Evolutionary conservation across 169 alveolate genomes (phyloP), one percentile per base, ranked within the genome.

Genomic region (Amoebophrya sp.): DNA sequence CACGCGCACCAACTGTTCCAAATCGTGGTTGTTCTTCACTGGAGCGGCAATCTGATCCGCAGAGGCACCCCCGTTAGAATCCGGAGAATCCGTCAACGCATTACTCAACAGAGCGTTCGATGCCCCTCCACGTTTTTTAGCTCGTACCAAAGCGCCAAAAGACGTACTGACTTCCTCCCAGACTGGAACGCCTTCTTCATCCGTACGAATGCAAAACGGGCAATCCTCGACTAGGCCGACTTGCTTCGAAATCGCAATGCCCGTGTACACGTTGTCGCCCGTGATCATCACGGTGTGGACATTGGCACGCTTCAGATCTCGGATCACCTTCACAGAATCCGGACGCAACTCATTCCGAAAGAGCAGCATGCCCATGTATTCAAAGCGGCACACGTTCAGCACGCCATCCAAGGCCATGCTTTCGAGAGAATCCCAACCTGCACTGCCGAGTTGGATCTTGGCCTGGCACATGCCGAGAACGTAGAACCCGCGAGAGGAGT

Each of bases 331-430:
- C 14, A 38, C 38, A 3, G 92, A 90, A 6, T 90, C 92, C 38
- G 92, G 78, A 24, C 55, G 53, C 92, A 90, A 29, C 26, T 90
- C 92, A n/a, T 90, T 90, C 36, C 92, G 92, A 78, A 90, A 90
- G 36, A 90, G 92, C 39, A 38, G 41, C 36, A 90, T 53, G 26
- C 92, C 92, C 33, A 65, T 1, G 83, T 65, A 65, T 36, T 65
- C 83, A 36, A 65, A 65, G 38, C 3, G 0, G 36, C 39, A 6
- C 36, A 1, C 39, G 36, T 29, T 65, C 83, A 65, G 26, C 83
- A 65, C 83, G 26, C n/a, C 83, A 18, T 65, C 83, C 33, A 65
- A 18, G 38, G 83, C 18, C 2, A 65, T 36, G 83, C 83, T 6
- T 0, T 65, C 83, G 33, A 65, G 1, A 1, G 18, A 10, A 6